phyloP scores from a whole-genome alignment of 2,329 filamentous ascomycete genomes.

The Westerdykella ornata region DNA sequence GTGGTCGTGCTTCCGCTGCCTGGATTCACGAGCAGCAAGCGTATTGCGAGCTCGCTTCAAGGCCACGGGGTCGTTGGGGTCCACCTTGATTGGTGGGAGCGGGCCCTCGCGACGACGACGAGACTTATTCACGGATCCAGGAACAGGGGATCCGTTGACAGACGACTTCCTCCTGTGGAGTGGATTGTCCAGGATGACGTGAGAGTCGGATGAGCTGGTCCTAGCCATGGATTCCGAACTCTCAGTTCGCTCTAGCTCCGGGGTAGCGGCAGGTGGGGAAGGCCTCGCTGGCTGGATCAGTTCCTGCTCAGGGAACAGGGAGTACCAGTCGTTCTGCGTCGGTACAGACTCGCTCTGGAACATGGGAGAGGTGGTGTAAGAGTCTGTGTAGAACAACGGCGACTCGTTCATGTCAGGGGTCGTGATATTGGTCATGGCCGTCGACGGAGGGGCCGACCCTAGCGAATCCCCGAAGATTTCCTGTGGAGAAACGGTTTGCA shows the following conservation, averaged over 20 bases:
- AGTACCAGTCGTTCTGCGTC: conserved; percentile 58
- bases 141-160: conserved; percentile 45
- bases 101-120: conserved; percentile 70
- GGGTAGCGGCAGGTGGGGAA: conserved; percentile 16
- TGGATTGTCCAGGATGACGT: conserved; percentile 24
- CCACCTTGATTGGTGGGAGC: conserved; percentile 69
- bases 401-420: conserved; percentile 75
- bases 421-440: conserved; percentile 74
- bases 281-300: conserved; percentile 22
- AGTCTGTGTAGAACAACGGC: conserved; percentile 59
- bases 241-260: conserved; percentile 39
- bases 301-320: conserved; percentile 59
- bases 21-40: conserved; percentile 85
- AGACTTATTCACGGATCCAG: conserved; percentile 57
- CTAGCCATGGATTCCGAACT: conserved; percentile 35
- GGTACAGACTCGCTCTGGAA: conserved; percentile 56
- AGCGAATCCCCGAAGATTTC: conserved; percentile 67
- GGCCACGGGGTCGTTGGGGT: conserved; percentile 66
- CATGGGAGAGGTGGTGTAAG: conserved; percentile 71
- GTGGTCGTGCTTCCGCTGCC: conserved; percentile 74
- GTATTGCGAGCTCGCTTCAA: conserved; percentile 94
- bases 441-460: conserved; percentile 72
- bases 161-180: conserved; percentile 39
- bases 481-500: conserved; percentile 70
- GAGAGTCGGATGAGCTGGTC: conserved; percentile 32